These are phyloP conservation scores for Wickerhamomyces subpelliculosus DNA, from an alignment of 805 yeast species.

Conservation along the genomic window DNA sequence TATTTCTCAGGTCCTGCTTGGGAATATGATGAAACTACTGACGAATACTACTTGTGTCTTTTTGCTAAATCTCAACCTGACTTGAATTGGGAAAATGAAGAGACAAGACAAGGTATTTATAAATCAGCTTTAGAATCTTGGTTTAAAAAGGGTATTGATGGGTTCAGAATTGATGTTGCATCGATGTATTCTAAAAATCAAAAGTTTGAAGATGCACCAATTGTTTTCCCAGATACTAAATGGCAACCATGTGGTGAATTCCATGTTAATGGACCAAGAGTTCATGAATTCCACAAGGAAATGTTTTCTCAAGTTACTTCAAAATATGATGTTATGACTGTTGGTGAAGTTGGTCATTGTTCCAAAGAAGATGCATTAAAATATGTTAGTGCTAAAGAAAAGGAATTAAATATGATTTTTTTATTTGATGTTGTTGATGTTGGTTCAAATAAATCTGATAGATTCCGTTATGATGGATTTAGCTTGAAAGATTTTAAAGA, in stretches of 20 bases:
- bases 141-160: constrained; percentile 51
- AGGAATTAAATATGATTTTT: constrained; percentile 37
- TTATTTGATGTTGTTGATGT: constrained; percentile 28
- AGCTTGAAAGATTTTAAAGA: constrained; percentile 34
- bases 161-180: constrained; percentile 53
- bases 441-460: constrained; percentile 30
- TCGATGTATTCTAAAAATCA: constrained; percentile 44
- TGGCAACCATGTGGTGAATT: constrained; percentile 31
- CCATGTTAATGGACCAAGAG: constrained; percentile 43
- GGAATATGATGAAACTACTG: constrained; percentile 46
- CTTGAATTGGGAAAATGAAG: constrained; percentile 50
- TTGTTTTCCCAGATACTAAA: constrained; percentile 31
- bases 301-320: constrained; percentile 36
- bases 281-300: constrained; percentile 52
- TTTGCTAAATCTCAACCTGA: constrained; percentile 54
- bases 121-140: constrained; percentile 43
- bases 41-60: constrained; percentile 48
- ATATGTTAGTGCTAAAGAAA: constrained; percentile 31
- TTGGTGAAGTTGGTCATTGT: constrained; percentile 47
- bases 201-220: constrained; percentile 41
- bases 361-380: constrained; percentile 34
- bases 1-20: constrained; percentile 50
- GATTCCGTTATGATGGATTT: constrained; percentile 29
- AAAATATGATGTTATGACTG: constrained; percentile 47
- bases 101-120: constrained; percentile 28